phyloP scores from a whole-genome alignment of 2,329 filamentous ascomycete genomes.

The Diaporthe capsici region DNA sequence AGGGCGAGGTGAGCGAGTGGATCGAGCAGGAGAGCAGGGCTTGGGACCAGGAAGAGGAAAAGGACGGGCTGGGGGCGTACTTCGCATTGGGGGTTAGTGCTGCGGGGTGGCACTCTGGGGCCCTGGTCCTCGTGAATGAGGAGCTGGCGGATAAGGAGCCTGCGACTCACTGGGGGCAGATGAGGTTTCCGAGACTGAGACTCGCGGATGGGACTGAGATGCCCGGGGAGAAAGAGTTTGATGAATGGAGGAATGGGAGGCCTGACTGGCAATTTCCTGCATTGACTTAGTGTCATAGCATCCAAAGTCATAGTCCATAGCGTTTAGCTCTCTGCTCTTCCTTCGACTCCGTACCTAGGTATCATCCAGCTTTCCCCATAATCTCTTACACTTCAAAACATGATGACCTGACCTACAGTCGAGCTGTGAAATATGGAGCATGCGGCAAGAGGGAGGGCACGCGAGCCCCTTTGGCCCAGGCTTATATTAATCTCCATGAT shows the following conservation, averaged over 20 bases:
- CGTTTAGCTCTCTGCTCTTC: neutral
- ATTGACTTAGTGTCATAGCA: neutral
- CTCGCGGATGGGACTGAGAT: conserved; percentile 17
- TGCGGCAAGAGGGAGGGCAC: too few species aligned
- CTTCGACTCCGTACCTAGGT: too few species aligned
- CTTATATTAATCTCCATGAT: too few species aligned
- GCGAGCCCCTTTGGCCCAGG: too few species aligned
- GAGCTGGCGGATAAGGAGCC: conserved; percentile 6
- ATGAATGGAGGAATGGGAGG: conserved; percentile 2
- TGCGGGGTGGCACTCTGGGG: neutral
- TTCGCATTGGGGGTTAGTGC: neutral
- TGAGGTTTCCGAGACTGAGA: neutral
- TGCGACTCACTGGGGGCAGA: neutral
- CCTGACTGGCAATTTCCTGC: neutral
- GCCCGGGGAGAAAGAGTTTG: conserved; percentile 7
- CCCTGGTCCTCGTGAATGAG: conserved; percentile 6
- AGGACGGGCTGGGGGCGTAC: neutral
- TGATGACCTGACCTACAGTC: too few species aligned
- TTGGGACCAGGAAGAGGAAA: neutral
- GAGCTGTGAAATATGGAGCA: too few species aligned
- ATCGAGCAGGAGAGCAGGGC: conserved; percentile 23
- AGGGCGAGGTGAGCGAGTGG: conserved; percentile 20
- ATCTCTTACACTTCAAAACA: neutral
- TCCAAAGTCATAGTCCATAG: too few species aligned
- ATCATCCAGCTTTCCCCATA: neutral